Conservation (phyloP, 192 early-diverging fungal genomes). For the Coemansia sp. region DNA sequence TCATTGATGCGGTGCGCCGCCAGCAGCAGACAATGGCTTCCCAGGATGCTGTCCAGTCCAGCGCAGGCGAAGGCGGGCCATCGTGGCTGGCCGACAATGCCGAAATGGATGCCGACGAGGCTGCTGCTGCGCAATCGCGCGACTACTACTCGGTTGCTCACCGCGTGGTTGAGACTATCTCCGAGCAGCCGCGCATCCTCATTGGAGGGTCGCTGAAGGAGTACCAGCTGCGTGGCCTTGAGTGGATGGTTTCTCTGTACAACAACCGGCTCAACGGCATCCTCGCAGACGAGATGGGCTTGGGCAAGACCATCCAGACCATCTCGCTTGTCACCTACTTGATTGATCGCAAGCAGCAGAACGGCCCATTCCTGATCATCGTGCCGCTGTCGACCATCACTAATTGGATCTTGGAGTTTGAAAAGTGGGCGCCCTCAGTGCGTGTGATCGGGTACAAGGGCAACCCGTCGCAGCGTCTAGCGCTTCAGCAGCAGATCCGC, state of each 20-base stretch:
- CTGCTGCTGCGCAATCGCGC: constrained; percentile 32
- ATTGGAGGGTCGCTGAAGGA: constrained; percentile 92
- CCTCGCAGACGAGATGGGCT: constrained; percentile 94
- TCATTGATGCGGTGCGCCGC: constrained; percentile 80
- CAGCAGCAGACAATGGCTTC: constrained; percentile 67
- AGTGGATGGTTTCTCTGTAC: constrained; percentile 99
- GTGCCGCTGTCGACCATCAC: constrained; percentile 95
- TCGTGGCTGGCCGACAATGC: constrained; percentile 45
- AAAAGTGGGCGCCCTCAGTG: constrained; percentile 94
- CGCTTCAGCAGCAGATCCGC: constrained; percentile 68
- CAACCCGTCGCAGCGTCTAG: constrained; percentile 67
- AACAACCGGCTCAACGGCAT: constrained; percentile 99
- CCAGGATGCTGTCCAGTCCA: constrained; percentile 41
- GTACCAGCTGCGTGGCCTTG: constrained; percentile 92
- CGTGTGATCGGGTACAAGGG: constrained; percentile 94
- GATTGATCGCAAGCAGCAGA: constrained; percentile 91
- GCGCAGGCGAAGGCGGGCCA: constrained; percentile 12
- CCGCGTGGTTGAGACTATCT: constrained; percentile 75
- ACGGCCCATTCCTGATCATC: constrained; percentile 94
- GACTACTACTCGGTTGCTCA: constrained; percentile 92
- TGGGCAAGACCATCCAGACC: constrained; percentile 91
- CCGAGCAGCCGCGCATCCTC: constrained; percentile 79
- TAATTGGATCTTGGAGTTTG: constrained; percentile 97
- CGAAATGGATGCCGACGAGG: constrained; percentile 41
- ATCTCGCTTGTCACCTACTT: constrained; percentile 94